Evolutionary conservation across 1,284 basidiomycete genomes (phyloP).

Genomic region (Erythrobasidium hasegawianum): DNA sequence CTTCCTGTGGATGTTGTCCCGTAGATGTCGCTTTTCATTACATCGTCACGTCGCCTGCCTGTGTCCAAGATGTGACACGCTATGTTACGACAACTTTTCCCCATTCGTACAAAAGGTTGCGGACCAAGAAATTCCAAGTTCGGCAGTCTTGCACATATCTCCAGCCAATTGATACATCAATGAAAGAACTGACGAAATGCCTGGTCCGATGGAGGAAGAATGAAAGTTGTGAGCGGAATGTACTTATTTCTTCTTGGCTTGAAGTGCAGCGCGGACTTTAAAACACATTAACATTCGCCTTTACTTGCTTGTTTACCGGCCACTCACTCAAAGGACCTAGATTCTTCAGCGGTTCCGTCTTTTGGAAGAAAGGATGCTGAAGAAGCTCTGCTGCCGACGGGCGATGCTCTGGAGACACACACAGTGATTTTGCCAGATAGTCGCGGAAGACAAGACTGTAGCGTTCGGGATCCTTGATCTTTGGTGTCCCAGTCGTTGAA

Average conservation of each 20-base stretch:
- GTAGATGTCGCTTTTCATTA: too few species aligned
- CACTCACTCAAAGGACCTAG: conserved; percentile 31
- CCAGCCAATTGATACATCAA: too few species aligned
- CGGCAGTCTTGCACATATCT: too few species aligned
- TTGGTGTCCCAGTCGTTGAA: conserved; percentile 94
- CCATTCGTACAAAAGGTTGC: too few species aligned
- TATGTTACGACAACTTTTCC: too few species aligned
- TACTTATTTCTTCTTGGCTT: conserved; percentile 23
- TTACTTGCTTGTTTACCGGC: neutral
- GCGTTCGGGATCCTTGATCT: conserved; percentile 91
- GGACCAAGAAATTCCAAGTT: too few species aligned
- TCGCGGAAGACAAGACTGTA: conserved; percentile 82
- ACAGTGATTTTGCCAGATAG: conserved; percentile 82
- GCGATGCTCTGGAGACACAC: conserved; percentile 89
- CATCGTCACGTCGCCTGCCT: too few species aligned
- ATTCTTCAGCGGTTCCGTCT: conserved; percentile 37
- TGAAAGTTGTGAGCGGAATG: too few species aligned
- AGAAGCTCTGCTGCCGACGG: conserved; percentile 81
- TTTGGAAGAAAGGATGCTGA: conserved; percentile 50
- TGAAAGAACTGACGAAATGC: too few species aligned
- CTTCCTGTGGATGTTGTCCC: too few species aligned
- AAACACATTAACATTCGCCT: neutral
- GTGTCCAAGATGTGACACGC: too few species aligned
- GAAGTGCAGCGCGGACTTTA: conserved; percentile 31
- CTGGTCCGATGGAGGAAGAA: too few species aligned